Conservation (phyloP, 192 early-diverging fungal species). For the Linnemannia zychae region DNA sequence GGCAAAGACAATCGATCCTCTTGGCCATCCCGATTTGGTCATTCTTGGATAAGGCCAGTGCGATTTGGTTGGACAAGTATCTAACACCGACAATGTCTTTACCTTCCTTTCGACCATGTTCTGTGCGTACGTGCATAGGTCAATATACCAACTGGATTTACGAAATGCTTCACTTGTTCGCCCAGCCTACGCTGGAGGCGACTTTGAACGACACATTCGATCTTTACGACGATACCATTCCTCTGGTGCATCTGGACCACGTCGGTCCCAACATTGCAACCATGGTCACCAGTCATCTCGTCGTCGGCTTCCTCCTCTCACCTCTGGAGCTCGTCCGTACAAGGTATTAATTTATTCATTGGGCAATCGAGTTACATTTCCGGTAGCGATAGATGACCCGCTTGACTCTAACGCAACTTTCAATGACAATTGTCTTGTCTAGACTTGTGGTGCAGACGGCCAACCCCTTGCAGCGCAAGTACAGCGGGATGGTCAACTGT, state of each 20-base stretch:
- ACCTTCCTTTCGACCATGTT: not conserved
- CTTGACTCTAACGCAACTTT: not conserved
- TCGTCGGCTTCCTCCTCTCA: slow-evolving; percentile 86
- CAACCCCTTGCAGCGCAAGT: slow-evolving; percentile 83
- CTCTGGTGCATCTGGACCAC: slow-evolving; percentile 75
- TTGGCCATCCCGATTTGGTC: not conserved
- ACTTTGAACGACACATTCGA: slow-evolving; percentile 95
- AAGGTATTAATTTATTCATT: slow-evolving; percentile 62
- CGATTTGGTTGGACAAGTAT: not conserved
- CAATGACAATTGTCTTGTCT: not conserved
- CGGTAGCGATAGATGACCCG: not conserved
- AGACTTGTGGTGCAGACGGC: slow-evolving; percentile 90
- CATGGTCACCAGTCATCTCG: slow-evolving; percentile 78
- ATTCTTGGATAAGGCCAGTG: not conserved
- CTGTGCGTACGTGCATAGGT: slow-evolving; percentile 58
- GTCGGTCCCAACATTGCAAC: slow-evolving; percentile 79
- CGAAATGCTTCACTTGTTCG: slow-evolving; percentile 77
- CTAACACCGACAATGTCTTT: not conserved
- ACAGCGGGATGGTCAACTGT: slow-evolving; percentile 85
- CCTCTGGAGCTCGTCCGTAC: slow-evolving; percentile 95
- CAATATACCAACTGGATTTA: slow-evolving; percentile 89
- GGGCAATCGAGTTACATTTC: not conserved
- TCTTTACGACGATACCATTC: slow-evolving; percentile 90
- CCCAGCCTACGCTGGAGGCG: slow-evolving; percentile 93
- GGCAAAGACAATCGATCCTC: not conserved